These are phyloP conservation scores for Agarophyton chilense DNA, from an alignment of 23 red algal species.

Conservation along the genomic window DNA sequence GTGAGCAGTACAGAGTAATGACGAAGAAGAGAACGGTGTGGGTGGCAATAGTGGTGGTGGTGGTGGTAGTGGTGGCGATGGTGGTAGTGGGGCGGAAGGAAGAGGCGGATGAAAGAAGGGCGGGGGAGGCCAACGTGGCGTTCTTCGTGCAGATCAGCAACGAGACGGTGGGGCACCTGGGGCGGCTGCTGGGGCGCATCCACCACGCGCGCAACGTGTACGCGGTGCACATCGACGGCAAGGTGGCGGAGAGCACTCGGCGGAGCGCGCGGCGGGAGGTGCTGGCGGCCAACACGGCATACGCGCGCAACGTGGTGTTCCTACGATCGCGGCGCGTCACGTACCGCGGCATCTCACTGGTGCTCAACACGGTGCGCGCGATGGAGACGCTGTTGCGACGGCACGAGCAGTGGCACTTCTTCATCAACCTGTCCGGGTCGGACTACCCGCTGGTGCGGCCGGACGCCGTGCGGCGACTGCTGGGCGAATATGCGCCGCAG, in stretches of 20 bases:
- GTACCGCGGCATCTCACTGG: slow-evolving; percentile 81
- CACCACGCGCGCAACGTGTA: slow-evolving; percentile 70
- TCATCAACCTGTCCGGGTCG: slow-evolving; percentile 79
- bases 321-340: slow-evolving; percentile 70
- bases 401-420: slow-evolving; percentile 62
- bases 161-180: slow-evolving; percentile 22
- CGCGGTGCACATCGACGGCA: slow-evolving; percentile 75
- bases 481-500: slow-evolving; percentile 5
- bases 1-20: too few relatives aligned
- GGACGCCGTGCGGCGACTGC: slow-evolving; percentile 23
- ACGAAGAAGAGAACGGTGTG: too few relatives aligned
- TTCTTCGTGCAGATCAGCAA: slow-evolving; percentile 68
- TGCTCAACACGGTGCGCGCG: slow-evolving; percentile 76
- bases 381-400: slow-evolving; percentile 60
- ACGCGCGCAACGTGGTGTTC: slow-evolving; percentile 54
- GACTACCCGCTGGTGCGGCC: slow-evolving; percentile 81
- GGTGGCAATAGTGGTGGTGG: too few relatives aligned
- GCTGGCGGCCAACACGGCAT: not conserved
- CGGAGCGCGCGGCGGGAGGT: not conserved
- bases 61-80: too few relatives aligned
- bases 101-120: too few relatives aligned
- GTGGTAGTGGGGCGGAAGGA: too few relatives aligned
- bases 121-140: slow-evolving; percentile 47
- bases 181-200: slow-evolving; percentile 39
- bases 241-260: not conserved